Evolutionary conservation across 768 basidiomycete genomes (phyloP).

Genomic region (Kwoniella dendrophila): DNA sequence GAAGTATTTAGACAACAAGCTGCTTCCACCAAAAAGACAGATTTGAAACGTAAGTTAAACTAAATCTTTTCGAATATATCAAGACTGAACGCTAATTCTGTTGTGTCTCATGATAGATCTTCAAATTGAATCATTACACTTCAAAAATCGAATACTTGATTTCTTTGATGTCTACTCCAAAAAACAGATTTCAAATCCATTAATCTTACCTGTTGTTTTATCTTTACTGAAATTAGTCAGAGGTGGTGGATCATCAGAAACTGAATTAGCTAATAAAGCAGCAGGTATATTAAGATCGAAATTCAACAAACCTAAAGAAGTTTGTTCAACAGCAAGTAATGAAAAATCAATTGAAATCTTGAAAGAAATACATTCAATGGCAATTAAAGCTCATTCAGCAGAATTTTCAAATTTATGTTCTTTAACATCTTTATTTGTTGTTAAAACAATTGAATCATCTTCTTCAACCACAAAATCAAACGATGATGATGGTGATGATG

Average conservation of each 20-base stretch:
- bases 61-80: too few relatives aligned
- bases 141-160: conserved; percentile 94
- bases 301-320: conserved; percentile 72
- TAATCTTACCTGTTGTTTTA: conserved; percentile 68
- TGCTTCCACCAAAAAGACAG: conserved; percentile 28
- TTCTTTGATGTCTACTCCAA: conserved; percentile 83
- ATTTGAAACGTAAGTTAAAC: conserved; percentile 44
- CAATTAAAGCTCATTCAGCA: conserved; percentile 66
- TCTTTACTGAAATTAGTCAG: conserved; percentile 77
- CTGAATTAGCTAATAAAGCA: conserved; percentile 85
- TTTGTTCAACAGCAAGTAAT: conserved; percentile 59
- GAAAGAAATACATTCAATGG: conserved; percentile 70
- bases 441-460: conserved; percentile 59
- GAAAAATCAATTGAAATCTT: conserved; percentile 62
- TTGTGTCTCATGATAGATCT: conserved; percentile 55
- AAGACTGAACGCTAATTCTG: background rate
- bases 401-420: conserved; percentile 69
- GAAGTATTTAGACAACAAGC: conserved; percentile 74
- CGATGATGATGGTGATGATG: too few relatives aligned
- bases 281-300: conserved; percentile 74
- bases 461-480: conserved; percentile 6
- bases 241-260: conserved; percentile 71
- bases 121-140: conserved; percentile 88
- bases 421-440: conserved; percentile 71
- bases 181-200: conserved; percentile 73